Evolutionary conservation across 2,329 filamentous ascomycete species (phyloP), one percentile per base, ranked within the genome.

Genomic region (Paraconiothyrium sp.): DNA sequence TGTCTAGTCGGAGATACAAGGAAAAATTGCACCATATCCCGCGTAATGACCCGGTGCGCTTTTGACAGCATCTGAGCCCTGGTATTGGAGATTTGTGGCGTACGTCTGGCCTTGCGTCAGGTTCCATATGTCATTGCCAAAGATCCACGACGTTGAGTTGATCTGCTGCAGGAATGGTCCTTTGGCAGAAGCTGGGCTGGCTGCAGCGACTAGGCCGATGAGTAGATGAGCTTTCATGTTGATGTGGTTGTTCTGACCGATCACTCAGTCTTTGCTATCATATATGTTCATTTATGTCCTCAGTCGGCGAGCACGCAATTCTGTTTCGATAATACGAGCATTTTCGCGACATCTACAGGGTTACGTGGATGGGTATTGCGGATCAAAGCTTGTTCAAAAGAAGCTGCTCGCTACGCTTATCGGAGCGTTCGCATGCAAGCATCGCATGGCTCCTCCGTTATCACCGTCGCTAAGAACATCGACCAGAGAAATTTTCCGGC

Each of bases 11-110:
- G 11, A 48, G 46, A 22, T 48, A 14, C 27, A 27, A 3, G 13
- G 2, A 11, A 7, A 16, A 35, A 27, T 37, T 67, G 34, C 64
- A 78, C 76, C 74, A 57, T 78, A 78, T 52, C 75, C 76, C 34
- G 77, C 76, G 60, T 79, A 79, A 59, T 79, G 76, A 4, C 78
- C 76, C 11, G 66, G 63, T 4, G 78, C 77, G 43, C 71, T 65
- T 1, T 71, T 72, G 3, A 80, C 76, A 1, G 77, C 67, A 56
- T 79, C 77, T 22, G 67, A 64, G 7, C 66, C 72, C 41, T 77
- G 75, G 57, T 78, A 77, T 48, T 71, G 74, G 30, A 80, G 67
- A 55, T 78, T 77, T 4, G 74, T 76, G 2, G 71, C 77, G 48
- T 72, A 76, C n/a, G 60, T 67, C 9, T 54, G 54, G 3, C 68